phyloP scores from a whole-genome alignment of 306 rosid species.

The Sindora glabra region DNA sequence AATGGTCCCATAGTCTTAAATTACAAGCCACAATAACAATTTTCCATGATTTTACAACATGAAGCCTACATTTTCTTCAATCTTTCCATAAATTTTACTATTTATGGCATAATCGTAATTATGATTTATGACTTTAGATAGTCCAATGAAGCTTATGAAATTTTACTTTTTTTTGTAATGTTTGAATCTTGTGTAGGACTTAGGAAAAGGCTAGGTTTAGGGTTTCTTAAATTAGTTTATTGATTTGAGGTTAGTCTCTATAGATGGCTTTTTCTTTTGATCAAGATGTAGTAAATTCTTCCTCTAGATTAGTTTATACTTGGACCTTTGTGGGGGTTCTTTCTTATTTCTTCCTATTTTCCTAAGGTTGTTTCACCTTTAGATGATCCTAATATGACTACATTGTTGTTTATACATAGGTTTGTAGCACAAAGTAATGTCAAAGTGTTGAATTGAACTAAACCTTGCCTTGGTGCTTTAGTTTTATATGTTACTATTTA shows the following conservation, averaged over 20 bases:
- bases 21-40: too few species aligned
- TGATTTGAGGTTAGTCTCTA: slow-evolving; percentile 18
- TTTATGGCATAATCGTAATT: too few species aligned
- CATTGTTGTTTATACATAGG: neutral
- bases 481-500: slow-evolving; percentile 18
- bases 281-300: neutral
- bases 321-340: neutral
- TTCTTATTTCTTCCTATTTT: neutral
- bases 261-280: neutral
- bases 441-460: too few species aligned
- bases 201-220: slow-evolving; percentile 27
- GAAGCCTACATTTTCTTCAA: too few species aligned
- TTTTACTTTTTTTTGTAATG: neutral
- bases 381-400: neutral
- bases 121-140: too few species aligned
- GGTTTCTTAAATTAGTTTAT: slow-evolving; percentile 23
- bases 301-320: neutral
- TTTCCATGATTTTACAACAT: too few species aligned
- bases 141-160: too few species aligned
- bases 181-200: neutral
- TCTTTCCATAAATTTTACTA: too few species aligned
- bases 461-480: slow-evolving; percentile 2
- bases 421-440: neutral
- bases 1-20: too few species aligned
- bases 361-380: neutral